These are phyloP conservation scores for Claviceps capensis DNA, from an alignment of 2,329 filamentous ascomycete genomes.

Conservation along the genomic window DNA sequence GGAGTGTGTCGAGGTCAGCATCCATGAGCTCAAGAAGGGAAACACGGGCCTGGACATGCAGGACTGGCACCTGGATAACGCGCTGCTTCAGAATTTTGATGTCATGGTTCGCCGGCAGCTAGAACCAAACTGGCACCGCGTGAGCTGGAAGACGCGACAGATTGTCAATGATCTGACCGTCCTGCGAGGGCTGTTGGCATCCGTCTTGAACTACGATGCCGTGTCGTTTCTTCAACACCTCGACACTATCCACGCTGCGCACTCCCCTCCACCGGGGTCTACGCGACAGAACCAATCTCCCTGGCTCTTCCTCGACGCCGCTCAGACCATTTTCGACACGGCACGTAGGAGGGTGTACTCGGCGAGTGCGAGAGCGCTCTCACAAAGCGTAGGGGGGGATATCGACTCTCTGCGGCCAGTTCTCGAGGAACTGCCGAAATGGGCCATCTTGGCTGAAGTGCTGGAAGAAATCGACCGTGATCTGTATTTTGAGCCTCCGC, in stretches of 20 bases:
- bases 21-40: slow-evolving; percentile 82
- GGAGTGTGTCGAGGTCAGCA: slow-evolving; percentile 91
- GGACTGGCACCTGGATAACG: slow-evolving; percentile 91
- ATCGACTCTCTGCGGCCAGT: slow-evolving; percentile 60
- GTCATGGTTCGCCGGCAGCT: slow-evolving; percentile 75
- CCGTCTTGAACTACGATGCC: slow-evolving; percentile 71
- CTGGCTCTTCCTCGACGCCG: slow-evolving; percentile 91
- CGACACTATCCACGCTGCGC: slow-evolving; percentile 84
- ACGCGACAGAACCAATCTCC: slow-evolving; percentile 82
- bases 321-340: slow-evolving; percentile 84
- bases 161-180: slow-evolving; percentile 84
- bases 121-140: slow-evolving; percentile 93
- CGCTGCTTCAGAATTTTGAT: slow-evolving; percentile 85
- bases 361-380: slow-evolving; percentile 43
- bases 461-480: slow-evolving; percentile 88
- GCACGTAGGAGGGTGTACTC: slow-evolving; percentile 81
- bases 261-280: slow-evolving; percentile 76
- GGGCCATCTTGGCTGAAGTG: slow-evolving; percentile 77
- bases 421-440: slow-evolving; percentile 90
- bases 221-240: slow-evolving; percentile 87
- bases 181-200: slow-evolving; percentile 69
- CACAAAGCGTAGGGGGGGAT: slow-evolving; percentile 24
- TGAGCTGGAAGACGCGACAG: slow-evolving; percentile 88
- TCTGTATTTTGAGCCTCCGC: slow-evolving; percentile 65
- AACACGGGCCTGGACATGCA: slow-evolving; percentile 89